These are phyloP conservation scores for Xylaria venustula DNA, from an alignment of 495 filamentous ascomycete species.

Conservation along the genomic window DNA sequence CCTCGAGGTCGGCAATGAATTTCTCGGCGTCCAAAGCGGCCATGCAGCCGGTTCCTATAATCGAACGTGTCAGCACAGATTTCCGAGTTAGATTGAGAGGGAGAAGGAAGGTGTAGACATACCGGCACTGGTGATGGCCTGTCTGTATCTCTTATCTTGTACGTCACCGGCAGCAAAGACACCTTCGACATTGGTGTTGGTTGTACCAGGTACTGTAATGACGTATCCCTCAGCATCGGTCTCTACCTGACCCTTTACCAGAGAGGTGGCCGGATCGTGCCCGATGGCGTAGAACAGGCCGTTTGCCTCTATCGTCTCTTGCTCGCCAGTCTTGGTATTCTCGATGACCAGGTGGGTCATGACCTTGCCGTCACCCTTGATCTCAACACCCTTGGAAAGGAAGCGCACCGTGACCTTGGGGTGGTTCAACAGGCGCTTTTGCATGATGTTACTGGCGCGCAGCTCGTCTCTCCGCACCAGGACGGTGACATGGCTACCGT, in stretches of 20 bases:
- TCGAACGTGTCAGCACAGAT: slow-evolving; percentile 31
- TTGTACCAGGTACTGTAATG: slow-evolving; percentile 82
- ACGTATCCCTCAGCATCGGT: slow-evolving; percentile 87
- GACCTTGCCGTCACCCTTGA: slow-evolving; percentile 79
- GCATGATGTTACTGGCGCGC: slow-evolving; percentile 88
- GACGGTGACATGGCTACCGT: slow-evolving; percentile 90
- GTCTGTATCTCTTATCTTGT: slow-evolving; percentile 96
- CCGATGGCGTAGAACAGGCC: slow-evolving; percentile 98
- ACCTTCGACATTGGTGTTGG: slow-evolving; percentile 82
- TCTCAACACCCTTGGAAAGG: slow-evolving; percentile 76
- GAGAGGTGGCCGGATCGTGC: slow-evolving; percentile 85
- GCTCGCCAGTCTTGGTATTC: slow-evolving; percentile 72
- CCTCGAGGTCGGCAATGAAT: slow-evolving; percentile 74
- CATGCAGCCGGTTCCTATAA: slow-evolving; percentile 84
- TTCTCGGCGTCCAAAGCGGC: slow-evolving; percentile 95
- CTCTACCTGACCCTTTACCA: slow-evolving; percentile 85
- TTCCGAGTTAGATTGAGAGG: neutral
- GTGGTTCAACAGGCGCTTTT: slow-evolving; percentile 73
- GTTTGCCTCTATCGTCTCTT: slow-evolving; percentile 80
- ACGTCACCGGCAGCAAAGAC: slow-evolving; percentile 98
- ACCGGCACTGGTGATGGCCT: slow-evolving; percentile 98
- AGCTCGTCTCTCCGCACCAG: slow-evolving; percentile 84
- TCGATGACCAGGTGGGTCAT: slow-evolving; percentile 84
- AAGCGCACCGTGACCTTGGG: slow-evolving; percentile 87
- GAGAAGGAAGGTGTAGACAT: slow-evolving; percentile 35